Evolutionary conservation across 2,329 filamentous ascomycete genomes (phyloP).

Genomic region (Verticillium zaregamsianum): DNA sequence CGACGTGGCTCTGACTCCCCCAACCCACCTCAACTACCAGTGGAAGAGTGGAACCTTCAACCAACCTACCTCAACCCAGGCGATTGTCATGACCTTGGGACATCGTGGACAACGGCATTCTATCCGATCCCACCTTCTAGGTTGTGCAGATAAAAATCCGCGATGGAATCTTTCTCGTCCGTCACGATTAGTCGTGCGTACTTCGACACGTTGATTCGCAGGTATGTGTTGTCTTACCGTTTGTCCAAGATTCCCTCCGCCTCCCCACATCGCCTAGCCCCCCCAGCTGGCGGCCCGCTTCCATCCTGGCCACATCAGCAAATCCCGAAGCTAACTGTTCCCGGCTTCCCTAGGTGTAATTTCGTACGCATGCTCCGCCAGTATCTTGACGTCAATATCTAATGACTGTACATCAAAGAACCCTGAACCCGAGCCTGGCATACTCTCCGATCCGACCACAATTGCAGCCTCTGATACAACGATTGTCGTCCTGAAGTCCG

Average conservation of each 20-base stretch:
- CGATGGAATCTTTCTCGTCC: slow-evolving; percentile 18
- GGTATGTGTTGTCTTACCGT: slow-evolving; percentile 40
- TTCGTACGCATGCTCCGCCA: slow-evolving; percentile 18
- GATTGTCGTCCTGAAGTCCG: slow-evolving; percentile 53
- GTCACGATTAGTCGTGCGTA: slow-evolving; percentile 51
- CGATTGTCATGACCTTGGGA: too few species aligned
- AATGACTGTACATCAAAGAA: neutral
- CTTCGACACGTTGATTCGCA: slow-evolving; percentile 57
- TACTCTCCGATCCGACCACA: neutral
- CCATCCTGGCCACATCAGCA: neutral
- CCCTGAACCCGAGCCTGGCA: neutral
- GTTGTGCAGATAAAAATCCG: neutral
- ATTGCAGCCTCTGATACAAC: neutral
- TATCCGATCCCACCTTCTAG: too few species aligned
- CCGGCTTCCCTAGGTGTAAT: slow-evolving; percentile 17
- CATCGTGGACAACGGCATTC: neutral
- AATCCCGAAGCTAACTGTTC: neutral
- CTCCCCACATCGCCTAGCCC: neutral
- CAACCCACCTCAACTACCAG: too few species aligned
- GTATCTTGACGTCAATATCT: neutral
- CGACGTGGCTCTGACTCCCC: too few species aligned
- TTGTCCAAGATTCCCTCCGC: neutral
- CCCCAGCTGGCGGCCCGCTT: neutral
- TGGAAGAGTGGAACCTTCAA: too few species aligned
- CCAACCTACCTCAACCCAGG: too few species aligned